These are phyloP conservation scores for Pyrus pyrifolia DNA, from an alignment of 306 rosid genomes.

Conservation along the genomic window DNA sequence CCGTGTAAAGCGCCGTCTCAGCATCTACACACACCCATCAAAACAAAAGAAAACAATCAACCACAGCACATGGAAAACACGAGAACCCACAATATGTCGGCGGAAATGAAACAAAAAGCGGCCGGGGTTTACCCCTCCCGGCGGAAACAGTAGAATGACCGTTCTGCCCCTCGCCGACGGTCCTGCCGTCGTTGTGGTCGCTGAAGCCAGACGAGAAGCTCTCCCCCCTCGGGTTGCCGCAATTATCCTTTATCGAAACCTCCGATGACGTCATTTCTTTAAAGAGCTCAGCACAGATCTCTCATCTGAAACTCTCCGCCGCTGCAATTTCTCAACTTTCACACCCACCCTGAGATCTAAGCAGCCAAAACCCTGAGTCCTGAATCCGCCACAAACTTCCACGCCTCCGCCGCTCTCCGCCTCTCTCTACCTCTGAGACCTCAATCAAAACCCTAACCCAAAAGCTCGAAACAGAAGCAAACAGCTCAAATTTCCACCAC, in stretches of 20 bases:
- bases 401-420: not conserved
- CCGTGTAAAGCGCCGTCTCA: slow-evolving; percentile 69
- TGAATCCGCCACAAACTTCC: not conserved
- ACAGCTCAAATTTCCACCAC: slow-evolving; percentile 7
- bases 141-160: slow-evolving; percentile 20
- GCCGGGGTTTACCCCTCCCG: slow-evolving; percentile 32
- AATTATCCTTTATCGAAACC: slow-evolving; percentile 48
- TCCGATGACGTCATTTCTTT: slow-evolving; percentile 59
- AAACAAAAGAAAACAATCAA: not conserved
- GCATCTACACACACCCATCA: slow-evolving; percentile 39
- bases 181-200: slow-evolving; percentile 27
- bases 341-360: not conserved
- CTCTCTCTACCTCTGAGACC: not conserved
- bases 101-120: not conserved
- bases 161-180: slow-evolving; percentile 28
- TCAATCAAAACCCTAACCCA: slow-evolving; percentile 5
- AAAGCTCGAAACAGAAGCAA: slow-evolving; percentile 9
- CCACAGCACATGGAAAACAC: not conserved
- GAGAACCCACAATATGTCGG: not conserved
- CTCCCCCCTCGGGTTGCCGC: slow-evolving; percentile 42
- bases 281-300: slow-evolving; percentile 55
- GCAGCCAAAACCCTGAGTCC: not conserved
- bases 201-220: slow-evolving; percentile 22
- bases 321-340: not conserved
- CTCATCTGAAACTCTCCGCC: slow-evolving; percentile 32